Evolutionary conservation across 148 eudicot species (phyloP).

Genomic region (Amaranthus palmeri): DNA sequence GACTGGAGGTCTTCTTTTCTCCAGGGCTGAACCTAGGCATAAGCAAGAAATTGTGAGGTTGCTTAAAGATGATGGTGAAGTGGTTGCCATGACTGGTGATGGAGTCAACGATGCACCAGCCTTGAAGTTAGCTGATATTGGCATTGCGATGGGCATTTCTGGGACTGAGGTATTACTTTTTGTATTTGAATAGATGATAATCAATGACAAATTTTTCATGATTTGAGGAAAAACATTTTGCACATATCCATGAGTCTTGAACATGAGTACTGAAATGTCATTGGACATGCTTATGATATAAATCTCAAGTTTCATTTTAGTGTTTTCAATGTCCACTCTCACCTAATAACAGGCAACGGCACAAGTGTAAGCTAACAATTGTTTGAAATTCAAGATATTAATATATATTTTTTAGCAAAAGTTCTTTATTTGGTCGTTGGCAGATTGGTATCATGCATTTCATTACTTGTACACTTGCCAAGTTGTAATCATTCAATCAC

Average conservation of each 20-base stretch:
- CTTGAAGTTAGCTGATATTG: constrained; percentile 68
- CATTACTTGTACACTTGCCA: no score
- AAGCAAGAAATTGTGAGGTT: constrained; percentile 70
- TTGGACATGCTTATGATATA: neutral
- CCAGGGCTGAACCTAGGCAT: constrained; percentile 80
- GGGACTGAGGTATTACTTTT: constrained; percentile 60
- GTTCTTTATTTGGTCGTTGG: neutral
- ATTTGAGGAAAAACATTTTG: neutral
- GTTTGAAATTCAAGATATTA: no score
- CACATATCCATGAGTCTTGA: neutral
- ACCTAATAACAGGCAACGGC: neutral
- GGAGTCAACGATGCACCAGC: constrained; percentile 85
- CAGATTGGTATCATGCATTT: neutral
- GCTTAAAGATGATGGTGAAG: constrained; percentile 71
- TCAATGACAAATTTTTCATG: neutral
- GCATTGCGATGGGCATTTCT: constrained; percentile 80
- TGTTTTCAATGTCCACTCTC: neutral
- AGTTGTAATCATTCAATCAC: no score
- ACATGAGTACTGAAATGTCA: neutral
- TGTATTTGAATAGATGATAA: neutral
- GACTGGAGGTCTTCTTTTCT: constrained; percentile 53
- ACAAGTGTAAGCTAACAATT: neutral
- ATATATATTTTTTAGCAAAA: neutral
- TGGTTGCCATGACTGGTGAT: constrained; percentile 84
- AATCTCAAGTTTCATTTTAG: no score